Evolutionary conservation across 148 eudicot genomes (phyloP).

Genomic region (Talinum fruticosum): DNA sequence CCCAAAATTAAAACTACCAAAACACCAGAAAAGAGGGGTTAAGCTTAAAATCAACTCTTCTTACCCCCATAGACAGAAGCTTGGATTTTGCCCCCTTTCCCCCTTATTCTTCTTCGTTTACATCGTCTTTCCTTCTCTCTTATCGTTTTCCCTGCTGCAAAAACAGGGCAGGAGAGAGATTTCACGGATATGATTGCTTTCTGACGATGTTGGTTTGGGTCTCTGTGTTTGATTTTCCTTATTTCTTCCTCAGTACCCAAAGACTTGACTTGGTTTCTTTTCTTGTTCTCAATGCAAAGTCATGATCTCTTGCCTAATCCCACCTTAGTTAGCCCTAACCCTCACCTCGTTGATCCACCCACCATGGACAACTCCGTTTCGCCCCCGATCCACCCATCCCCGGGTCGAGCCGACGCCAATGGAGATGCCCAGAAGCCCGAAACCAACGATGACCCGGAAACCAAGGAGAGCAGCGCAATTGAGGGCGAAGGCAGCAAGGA

Average conservation of each 20-base stretch:
- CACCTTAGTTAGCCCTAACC: slow-evolving; percentile 30
- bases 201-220: slow-evolving; percentile 10
- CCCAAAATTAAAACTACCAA: not conserved
- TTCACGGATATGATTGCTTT: slow-evolving; percentile 2
- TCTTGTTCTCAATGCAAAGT: slow-evolving; percentile 37
- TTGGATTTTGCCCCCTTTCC: not conserved
- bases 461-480: slow-evolving; percentile 19
- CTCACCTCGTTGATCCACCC: slow-evolving; percentile 29
- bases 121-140: not conserved
- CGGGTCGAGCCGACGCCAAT: not conserved
- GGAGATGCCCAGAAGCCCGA: slow-evolving; percentile 22
- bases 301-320: slow-evolving; percentile 43
- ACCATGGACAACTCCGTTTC: slow-evolving; percentile 38
- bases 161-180: not conserved
- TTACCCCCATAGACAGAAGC: slow-evolving; percentile 11
- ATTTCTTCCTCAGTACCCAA: slow-evolving; percentile 4
- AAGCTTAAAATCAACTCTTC: slow-evolving; percentile 13
- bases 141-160: not conserved
- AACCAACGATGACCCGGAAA: slow-evolving; percentile 16
- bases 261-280: slow-evolving; percentile 3
- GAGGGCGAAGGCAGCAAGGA: slow-evolving; percentile 18
- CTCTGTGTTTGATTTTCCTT: not conserved
- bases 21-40: slow-evolving; percentile 12
- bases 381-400: slow-evolving; percentile 42
- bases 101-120: not conserved